phyloP scores from a whole-genome alignment of 2,329 filamentous ascomycete genomes.

The Paramyrothecium roridum region DNA sequence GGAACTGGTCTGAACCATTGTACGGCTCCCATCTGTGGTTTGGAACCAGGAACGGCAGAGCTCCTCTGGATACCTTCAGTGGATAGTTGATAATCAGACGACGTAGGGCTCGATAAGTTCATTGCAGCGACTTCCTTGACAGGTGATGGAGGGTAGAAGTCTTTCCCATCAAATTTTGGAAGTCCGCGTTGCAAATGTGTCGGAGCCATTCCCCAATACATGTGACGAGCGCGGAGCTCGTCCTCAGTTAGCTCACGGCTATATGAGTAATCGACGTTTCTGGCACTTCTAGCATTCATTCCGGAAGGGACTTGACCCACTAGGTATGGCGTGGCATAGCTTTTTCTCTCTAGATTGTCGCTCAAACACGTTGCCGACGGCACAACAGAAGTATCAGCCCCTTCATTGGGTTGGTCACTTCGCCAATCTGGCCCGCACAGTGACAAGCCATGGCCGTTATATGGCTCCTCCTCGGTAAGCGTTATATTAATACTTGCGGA shows the following conservation, averaged over 20 bases:
- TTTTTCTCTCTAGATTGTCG: not conserved
- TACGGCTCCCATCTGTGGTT: slow-evolving; percentile 13
- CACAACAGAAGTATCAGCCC: not conserved
- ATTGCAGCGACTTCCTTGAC: slow-evolving; percentile 28
- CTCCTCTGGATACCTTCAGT: not conserved
- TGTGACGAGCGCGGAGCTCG: slow-evolving; percentile 54
- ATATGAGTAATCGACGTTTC: slow-evolving; percentile 50
- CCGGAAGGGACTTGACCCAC: slow-evolving; percentile 48
- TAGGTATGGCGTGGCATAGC: slow-evolving; percentile 45
- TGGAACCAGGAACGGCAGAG: not conserved
- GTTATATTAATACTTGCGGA: slow-evolving; percentile 7
- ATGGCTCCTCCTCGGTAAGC: not conserved
- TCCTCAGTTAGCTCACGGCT: slow-evolving; percentile 54
- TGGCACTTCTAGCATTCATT: slow-evolving; percentile 35
- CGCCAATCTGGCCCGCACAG: slow-evolving; percentile 8
- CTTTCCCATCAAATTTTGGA: slow-evolving; percentile 63
- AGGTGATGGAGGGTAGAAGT: slow-evolving; percentile 60
- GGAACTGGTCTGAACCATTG: slow-evolving; percentile 9
- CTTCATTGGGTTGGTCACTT: slow-evolving; percentile 1
- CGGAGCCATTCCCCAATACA: slow-evolving; percentile 60
- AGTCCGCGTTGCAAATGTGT: slow-evolving; percentile 47
- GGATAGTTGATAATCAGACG: not conserved
- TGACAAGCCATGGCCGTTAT: slow-evolving; percentile 6
- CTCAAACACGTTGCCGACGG: not conserved
- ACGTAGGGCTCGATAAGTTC: slow-evolving; percentile 3